Conservation (phyloP, 2,329 filamentous ascomycete genomes). For the Ophiostoma pallidulum region DNA sequence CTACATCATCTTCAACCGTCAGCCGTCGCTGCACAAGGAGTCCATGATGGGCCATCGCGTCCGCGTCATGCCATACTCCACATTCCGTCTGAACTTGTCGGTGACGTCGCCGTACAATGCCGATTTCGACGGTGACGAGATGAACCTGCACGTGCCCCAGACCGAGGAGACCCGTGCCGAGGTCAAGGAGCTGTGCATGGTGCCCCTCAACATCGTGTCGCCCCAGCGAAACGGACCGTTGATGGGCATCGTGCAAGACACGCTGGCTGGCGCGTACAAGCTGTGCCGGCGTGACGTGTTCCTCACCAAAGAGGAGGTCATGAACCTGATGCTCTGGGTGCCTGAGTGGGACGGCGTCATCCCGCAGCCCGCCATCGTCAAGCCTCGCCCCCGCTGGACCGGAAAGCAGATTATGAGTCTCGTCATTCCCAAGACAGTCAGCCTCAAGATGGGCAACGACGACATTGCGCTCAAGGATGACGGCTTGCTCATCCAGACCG, state of each 20-base stretch:
- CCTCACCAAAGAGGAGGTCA: constrained; percentile 79
- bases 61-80: constrained; percentile 97
- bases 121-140: constrained; percentile 99
- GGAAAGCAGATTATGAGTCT: constrained; percentile 96
- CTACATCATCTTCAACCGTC: constrained; percentile 99
- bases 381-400: constrained; percentile 88
- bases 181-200: constrained; percentile 87
- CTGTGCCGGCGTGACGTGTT: constrained; percentile 89
- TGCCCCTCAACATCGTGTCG: constrained; percentile 97
- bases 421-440: constrained; percentile 80
- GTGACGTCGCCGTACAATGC: constrained; percentile 99
- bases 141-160: constrained; percentile 99
- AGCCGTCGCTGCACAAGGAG: constrained; percentile 97
- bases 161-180: constrained; percentile 95
- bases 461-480: constrained; percentile 61
- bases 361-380: constrained; percentile 85
- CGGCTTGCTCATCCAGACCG: constrained; percentile 73
- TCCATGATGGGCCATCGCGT: constrained; percentile 99
- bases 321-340: constrained; percentile 97
- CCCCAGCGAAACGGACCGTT: constrained; percentile 92
- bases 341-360: constrained; percentile 96
- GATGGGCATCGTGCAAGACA: constrained; percentile 99
- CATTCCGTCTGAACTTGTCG: constrained; percentile 92
- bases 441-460: constrained; percentile 59
- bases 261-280: constrained; percentile 93